Conservation (phyloP, 805 yeast species). For the Teunomyces lycoperdinae region DNA sequence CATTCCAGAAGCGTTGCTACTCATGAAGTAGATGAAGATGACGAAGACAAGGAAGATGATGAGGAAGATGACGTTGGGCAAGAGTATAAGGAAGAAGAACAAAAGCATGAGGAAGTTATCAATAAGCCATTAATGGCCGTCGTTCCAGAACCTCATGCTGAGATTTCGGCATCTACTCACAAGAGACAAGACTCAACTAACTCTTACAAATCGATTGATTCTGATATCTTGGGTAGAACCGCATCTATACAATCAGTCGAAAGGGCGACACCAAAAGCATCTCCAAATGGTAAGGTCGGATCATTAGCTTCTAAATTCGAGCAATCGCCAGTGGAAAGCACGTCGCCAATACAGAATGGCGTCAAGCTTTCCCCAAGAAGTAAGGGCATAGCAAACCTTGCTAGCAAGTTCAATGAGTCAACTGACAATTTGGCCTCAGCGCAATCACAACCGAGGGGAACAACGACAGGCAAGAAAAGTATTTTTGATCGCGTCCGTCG, state of each 20-base stretch:
- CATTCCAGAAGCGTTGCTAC: not conserved
- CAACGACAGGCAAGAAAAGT: constrained; percentile 17
- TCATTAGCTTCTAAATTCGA: constrained; percentile 24
- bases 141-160: not conserved
- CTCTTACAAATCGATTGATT: not conserved
- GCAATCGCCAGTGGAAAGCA: constrained; percentile 3
- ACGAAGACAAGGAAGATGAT: not conserved
- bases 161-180: not conserved
- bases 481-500: constrained; percentile 37
- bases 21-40: not conserved
- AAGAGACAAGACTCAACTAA: constrained; percentile 4
- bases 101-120: no score
- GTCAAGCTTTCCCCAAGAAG: constrained; percentile 6
- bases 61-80: not conserved
- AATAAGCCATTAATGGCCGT: not conserved
- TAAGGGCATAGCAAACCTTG: constrained; percentile 21
- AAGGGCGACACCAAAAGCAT: constrained; percentile 5
- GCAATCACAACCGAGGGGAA: constrained; percentile 15
- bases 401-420: constrained; percentile 23
- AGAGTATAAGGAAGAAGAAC: no score
- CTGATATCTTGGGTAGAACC: not conserved
- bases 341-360: constrained; percentile 2
- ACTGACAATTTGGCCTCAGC: constrained; percentile 15
- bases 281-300: constrained; percentile 15
- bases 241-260: not conserved